Conservation (phyloP, 768 basidiomycete genomes). For the Podaxis sp. region DNA sequence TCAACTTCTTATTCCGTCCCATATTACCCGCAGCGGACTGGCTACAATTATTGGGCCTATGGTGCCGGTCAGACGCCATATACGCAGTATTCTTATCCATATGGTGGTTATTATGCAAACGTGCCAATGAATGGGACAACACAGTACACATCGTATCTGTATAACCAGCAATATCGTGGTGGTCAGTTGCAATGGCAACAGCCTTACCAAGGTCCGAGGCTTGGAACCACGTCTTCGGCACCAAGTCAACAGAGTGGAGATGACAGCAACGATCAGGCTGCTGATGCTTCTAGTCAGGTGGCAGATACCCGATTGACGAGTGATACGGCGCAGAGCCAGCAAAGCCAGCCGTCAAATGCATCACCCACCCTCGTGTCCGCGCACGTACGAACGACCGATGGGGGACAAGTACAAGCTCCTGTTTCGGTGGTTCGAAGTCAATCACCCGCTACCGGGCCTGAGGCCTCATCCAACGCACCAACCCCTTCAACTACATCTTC, state of each 20-base stretch:
- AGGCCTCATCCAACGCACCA: not conserved
- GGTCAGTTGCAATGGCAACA: slow-evolving; percentile 19
- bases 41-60: slow-evolving; percentile 37
- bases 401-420: not conserved
- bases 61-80: slow-evolving; percentile 18
- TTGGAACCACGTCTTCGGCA: not conserved
- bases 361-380: not conserved
- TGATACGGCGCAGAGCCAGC: not conserved
- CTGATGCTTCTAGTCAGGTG: not conserved
- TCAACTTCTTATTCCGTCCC: slow-evolving; percentile 10
- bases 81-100: slow-evolving; percentile 12
- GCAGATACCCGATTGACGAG: not conserved
- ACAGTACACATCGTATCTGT: slow-evolving; percentile 13
- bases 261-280: not conserved
- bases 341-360: not conserved
- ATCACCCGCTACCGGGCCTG: not conserved
- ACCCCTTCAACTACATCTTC: not conserved
- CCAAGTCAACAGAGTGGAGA: not conserved
- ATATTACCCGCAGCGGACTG: slow-evolving; percentile 19
- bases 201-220: slow-evolving; percentile 17
- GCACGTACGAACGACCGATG: not conserved
- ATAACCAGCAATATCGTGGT: slow-evolving; percentile 12
- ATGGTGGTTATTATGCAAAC: slow-evolving; percentile 12
- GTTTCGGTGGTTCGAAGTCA: not conserved
- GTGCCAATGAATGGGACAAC: slow-evolving; percentile 9